These are phyloP conservation scores for Linnemannia elongata DNA, from an alignment of 192 early-diverging fungal species.

Conservation along the genomic window DNA sequence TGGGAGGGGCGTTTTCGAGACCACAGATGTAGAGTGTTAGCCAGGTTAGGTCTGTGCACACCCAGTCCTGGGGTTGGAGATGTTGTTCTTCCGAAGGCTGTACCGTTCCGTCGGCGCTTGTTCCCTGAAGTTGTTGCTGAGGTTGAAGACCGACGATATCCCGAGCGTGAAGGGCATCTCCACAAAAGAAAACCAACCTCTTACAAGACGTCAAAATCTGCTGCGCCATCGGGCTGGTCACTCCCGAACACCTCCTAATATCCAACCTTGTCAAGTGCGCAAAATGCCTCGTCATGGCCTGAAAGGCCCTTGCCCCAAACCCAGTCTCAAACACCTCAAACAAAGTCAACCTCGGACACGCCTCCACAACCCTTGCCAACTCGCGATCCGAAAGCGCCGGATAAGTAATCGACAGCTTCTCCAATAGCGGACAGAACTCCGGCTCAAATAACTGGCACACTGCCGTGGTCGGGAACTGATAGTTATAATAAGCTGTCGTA, in stretches of 20 bases:
- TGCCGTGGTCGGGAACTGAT: neutral
- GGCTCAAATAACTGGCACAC: slow-evolving; percentile 10
- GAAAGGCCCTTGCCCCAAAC: slow-evolving; percentile 6
- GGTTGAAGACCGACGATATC: slow-evolving; percentile 10
- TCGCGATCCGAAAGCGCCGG: neutral
- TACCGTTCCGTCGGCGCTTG: neutral
- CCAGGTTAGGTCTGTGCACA: slow-evolving; percentile 10
- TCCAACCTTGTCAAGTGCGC: slow-evolving; percentile 5
- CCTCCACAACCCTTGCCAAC: neutral
- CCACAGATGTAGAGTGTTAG: slow-evolving; percentile 24
- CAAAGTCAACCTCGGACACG: neutral
- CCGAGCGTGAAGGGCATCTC: neutral
- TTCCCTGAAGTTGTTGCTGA: neutral
- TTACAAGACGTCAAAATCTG: slow-evolving; percentile 21
- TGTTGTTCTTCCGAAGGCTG: neutral
- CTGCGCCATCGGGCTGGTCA: slow-evolving; percentile 24
- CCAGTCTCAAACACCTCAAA: slow-evolving; percentile 15
- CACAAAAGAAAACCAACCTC: neutral
- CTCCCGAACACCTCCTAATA: slow-evolving; percentile 3
- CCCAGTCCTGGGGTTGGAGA: slow-evolving; percentile 17
- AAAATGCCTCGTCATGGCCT: slow-evolving; percentile 25
- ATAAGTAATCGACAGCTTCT: neutral
- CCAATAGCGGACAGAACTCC: neutral
- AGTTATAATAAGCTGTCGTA: neutral
- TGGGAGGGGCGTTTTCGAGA: slow-evolving; percentile 1